phyloP scores from a whole-genome alignment of 2,329 filamentous ascomycete species.

The Colletotrichum lentis region DNA sequence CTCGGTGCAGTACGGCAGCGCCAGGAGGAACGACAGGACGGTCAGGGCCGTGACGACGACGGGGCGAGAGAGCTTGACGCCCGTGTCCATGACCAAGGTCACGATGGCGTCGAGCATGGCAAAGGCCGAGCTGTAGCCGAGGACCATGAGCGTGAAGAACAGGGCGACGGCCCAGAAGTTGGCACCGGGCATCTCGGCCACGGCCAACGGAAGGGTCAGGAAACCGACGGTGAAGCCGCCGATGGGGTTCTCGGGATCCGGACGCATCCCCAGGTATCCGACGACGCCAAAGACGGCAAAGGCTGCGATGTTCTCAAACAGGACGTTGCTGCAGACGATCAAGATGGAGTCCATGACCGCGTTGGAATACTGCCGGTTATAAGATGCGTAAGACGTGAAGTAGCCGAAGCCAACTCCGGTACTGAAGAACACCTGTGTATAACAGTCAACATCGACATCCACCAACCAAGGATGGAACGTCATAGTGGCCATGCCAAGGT shows the following conservation, averaged over 20 bases:
- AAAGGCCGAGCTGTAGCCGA: constrained; percentile 66
- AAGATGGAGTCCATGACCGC: constrained; percentile 67
- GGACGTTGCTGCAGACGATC: constrained; percentile 62
- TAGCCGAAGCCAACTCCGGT: constrained; percentile 67
- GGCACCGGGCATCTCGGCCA: constrained; percentile 63
- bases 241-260: constrained; percentile 51
- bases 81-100: constrained; percentile 62
- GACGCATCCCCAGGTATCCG: constrained; percentile 53
- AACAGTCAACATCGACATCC: background rate
- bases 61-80: constrained; percentile 56
- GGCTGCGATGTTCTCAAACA: constrained; percentile 63
- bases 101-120: constrained; percentile 66
- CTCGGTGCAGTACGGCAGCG: constrained; percentile 64
- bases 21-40: constrained; percentile 61
- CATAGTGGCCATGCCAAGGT: too few relatives aligned
- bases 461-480: too few relatives aligned
- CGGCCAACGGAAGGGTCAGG: constrained; percentile 64
- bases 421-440: constrained; percentile 60
- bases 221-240: constrained; percentile 67
- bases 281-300: constrained; percentile 64
- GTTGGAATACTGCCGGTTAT: constrained; percentile 65
- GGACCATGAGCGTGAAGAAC: constrained; percentile 66
- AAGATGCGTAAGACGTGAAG: constrained; percentile 66
- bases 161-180: constrained; percentile 67
- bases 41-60: constrained; percentile 60